Percentiles rank a stretch among this genome's conserved stretches.
phyloP scores from a whole-genome alignment of 2,329 filamentous ascomycete species.

The Aspergillus quadricinctus region DNA sequence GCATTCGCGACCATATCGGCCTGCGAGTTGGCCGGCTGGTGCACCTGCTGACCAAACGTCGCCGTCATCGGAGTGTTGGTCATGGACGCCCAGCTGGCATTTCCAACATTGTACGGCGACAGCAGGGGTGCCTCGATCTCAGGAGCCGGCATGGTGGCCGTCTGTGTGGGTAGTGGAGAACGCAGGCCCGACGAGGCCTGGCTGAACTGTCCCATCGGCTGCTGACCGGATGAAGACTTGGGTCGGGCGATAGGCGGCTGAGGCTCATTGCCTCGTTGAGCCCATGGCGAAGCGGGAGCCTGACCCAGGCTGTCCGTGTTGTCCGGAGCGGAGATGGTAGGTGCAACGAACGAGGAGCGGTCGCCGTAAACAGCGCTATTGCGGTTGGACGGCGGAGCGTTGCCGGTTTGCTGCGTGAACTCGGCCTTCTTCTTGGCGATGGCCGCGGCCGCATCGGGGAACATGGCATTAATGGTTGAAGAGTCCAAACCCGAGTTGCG shows the following conservation, averaged over 20 bases:
- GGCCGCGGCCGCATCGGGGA: slow-evolving; percentile 95
- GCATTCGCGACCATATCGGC: slow-evolving; percentile 98
- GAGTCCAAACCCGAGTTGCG: slow-evolving; percentile 92
- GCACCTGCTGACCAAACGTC: slow-evolving; percentile 64
- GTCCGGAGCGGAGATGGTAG: slow-evolving; percentile 69
- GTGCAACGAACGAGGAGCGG: slow-evolving; percentile 68
- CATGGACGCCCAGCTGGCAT: slow-evolving; percentile 98
- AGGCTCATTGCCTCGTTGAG: slow-evolving; percentile 49
- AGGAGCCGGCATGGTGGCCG: slow-evolving; percentile 69
- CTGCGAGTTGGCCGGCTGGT: slow-evolving; percentile 53
- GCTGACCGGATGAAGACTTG: slow-evolving; percentile 73
- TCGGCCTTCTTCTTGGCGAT: slow-evolving; percentile 98
- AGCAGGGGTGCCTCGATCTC: slow-evolving; percentile 78
- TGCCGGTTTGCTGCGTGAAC: slow-evolving; percentile 91
- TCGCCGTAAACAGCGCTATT: slow-evolving; percentile 81
- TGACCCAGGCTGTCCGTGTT: slow-evolving; percentile 57
- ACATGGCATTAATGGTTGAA: slow-evolving; percentile 96
- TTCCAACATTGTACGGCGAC: slow-evolving; percentile 71
- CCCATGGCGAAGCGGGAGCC: slow-evolving; percentile 79
- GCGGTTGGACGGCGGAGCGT: slow-evolving; percentile 82
- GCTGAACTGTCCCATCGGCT: slow-evolving; percentile 87
- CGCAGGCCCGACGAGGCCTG: slow-evolving; percentile 76
- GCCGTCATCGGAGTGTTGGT: slow-evolving; percentile 94
- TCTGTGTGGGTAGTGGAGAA: slow-evolving; percentile 81
- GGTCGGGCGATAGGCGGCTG: slow-evolving; percentile 57